Percentiles rank a stretch among this genome's conserved stretches.
phyloP scores from a whole-genome alignment of 176 grass and related monocot genomes.

The Musa acuminata region DNA sequence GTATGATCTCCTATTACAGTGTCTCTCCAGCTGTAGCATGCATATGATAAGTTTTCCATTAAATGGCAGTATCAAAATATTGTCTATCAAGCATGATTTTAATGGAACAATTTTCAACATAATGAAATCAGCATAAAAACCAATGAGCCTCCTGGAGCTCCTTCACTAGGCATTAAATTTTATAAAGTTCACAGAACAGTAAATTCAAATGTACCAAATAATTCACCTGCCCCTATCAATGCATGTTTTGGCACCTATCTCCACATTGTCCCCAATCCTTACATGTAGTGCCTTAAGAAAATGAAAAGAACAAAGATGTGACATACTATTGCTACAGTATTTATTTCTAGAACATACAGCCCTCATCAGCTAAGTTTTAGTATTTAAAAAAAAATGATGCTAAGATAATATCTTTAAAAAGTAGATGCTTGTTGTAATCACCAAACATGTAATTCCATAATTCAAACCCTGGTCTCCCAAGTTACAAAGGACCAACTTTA shows the following conservation, averaged over 20 bases:
- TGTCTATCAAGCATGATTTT: neutral
- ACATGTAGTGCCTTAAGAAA: slow-evolving; percentile 39
- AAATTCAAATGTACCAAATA: slow-evolving; percentile 4
- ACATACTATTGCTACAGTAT: neutral
- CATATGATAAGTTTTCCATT: neutral
- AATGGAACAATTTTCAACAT: neutral
- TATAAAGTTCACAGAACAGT: neutral
- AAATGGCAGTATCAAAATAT: neutral
- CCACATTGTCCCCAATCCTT: slow-evolving; percentile 69
- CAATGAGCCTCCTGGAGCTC: neutral
- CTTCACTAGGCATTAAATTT: too few species aligned
- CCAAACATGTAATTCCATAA: too few species aligned
- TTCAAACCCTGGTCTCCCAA: too few species aligned
- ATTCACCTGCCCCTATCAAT: slow-evolving; percentile 87
- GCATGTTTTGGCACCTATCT: slow-evolving; percentile 90
- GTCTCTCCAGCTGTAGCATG: slow-evolving; percentile 68
- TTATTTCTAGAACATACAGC: neutral
- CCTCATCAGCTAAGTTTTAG: neutral
- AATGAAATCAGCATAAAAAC: neutral
- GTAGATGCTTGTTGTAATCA: too few species aligned
- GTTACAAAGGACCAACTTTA: too few species aligned
- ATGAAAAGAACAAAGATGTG: neutral
- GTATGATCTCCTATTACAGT: slow-evolving; percentile 71
- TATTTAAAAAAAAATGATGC: neutral
- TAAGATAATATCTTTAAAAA: neutral